These are phyloP conservation scores for Cyclotella baltica DNA, from an alignment of 108 stramenopile species.

Conservation along the genomic window DNA sequence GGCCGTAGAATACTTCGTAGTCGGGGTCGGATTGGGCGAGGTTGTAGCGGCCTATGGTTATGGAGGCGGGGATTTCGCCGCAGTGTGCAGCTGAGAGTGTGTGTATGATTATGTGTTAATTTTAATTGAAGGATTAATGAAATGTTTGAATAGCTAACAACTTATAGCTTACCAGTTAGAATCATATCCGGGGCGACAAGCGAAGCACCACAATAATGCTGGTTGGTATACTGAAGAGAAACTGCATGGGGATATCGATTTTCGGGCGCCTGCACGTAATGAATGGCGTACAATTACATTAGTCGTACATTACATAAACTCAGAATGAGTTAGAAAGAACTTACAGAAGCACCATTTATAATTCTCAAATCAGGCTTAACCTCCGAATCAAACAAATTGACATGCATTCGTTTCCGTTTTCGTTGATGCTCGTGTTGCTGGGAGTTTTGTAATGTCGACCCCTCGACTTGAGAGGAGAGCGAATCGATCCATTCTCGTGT, in stretches of 20 bases:
- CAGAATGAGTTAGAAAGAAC: too few relatives aligned
- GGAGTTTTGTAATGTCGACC: neutral
- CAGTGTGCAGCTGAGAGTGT: constrained; percentile 49
- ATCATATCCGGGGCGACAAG: constrained; percentile 43
- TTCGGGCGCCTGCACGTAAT: neutral
- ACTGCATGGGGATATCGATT: constrained; percentile 40
- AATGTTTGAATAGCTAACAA: too few relatives aligned
- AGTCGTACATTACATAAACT: too few relatives aligned
- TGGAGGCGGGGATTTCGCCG: neutral
- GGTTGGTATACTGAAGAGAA: constrained; percentile 32
- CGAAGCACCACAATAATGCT: constrained; percentile 46
- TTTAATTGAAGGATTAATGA: too few relatives aligned
- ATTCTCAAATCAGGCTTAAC: constrained; percentile 27
- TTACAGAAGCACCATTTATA: constrained; percentile 29
- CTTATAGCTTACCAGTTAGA: too few relatives aligned
- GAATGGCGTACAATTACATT: too few relatives aligned
- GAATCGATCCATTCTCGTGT: neutral
- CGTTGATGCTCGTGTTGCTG: neutral
- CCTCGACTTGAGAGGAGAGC: neutral
- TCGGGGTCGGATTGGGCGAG: constrained; percentile 27
- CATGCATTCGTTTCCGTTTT: neutral
- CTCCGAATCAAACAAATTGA: neutral
- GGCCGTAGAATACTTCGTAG: constrained; percentile 22
- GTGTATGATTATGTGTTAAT: too few relatives aligned
- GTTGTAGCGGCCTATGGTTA: constrained; percentile 37